These are phyloP conservation scores for Xylaria palmicola DNA, from an alignment of 495 filamentous ascomycete genomes.

Conservation along the genomic window DNA sequence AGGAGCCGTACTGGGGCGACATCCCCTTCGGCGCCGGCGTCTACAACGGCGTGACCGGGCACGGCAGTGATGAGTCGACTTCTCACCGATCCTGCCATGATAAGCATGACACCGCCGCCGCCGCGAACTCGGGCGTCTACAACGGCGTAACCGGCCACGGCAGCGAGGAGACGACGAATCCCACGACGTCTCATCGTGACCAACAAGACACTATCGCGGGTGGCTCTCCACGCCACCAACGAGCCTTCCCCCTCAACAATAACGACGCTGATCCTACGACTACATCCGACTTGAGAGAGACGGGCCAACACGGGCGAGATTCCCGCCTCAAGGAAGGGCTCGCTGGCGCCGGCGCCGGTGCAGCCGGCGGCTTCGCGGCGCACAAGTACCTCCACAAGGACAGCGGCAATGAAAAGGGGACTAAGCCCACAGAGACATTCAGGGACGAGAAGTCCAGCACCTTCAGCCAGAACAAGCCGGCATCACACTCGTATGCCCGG, in stretches of 20 bases:
- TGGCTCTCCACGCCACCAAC: slow-evolving; percentile 22
- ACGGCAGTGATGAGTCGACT: slow-evolving; percentile 35
- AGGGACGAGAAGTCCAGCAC: not conserved
- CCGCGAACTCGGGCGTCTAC: slow-evolving; percentile 25
- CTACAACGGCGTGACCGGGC: slow-evolving; percentile 44
- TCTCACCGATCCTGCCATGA: not conserved
- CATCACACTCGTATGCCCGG: not conserved
- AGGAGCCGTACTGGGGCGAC: slow-evolving; percentile 41
- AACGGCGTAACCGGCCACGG: slow-evolving; percentile 43
- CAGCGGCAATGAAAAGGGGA: not conserved
- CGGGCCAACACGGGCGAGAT: not conserved
- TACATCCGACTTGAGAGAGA: not conserved
- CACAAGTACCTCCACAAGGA: slow-evolving; percentile 11
- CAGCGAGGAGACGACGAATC: slow-evolving; percentile 25
- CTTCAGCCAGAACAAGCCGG: not conserved
- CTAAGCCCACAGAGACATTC: not conserved
- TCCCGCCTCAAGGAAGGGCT: slow-evolving; percentile 13
- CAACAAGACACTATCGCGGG: slow-evolving; percentile 14
- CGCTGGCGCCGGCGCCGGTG: slow-evolving; percentile 19
- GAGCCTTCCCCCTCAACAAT: slow-evolving; percentile 22
- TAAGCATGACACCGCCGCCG: not conserved
- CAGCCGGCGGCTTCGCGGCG: slow-evolving; percentile 19
- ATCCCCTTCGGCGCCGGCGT: slow-evolving; percentile 35
- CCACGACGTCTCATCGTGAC: not conserved
- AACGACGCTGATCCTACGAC: not conserved